Evolutionary conservation across 768 basidiomycete species (phyloP).

Genomic region (Strobilomyces confusus): DNA sequence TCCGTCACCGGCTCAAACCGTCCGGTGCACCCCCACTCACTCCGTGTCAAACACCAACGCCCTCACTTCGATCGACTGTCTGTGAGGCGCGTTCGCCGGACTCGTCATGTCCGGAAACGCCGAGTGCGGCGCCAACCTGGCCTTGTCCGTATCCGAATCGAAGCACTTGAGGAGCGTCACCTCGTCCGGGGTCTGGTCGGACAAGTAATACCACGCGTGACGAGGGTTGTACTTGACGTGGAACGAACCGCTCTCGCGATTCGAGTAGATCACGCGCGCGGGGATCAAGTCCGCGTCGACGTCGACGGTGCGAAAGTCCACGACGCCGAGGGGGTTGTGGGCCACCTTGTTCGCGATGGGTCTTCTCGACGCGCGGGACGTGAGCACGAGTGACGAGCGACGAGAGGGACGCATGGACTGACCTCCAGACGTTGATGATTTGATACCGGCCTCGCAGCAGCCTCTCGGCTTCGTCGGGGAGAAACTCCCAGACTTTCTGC

Average conservation of each 20-base stretch:
- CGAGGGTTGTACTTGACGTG: constrained; percentile 32
- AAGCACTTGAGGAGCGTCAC: constrained; percentile 39
- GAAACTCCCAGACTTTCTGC: constrained; percentile 17
- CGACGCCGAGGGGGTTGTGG: background rate
- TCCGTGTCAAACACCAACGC: constrained; percentile 37
- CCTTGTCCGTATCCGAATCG: constrained; percentile 36
- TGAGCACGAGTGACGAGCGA: background rate
- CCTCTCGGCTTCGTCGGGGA: constrained; percentile 37
- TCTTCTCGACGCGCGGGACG: background rate
- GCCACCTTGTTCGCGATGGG: background rate
- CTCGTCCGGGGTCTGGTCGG: constrained; percentile 16
- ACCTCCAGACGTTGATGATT: constrained; percentile 39
- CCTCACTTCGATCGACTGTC: constrained; percentile 16
- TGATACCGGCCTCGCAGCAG: constrained; percentile 36
- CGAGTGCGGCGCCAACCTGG: constrained; percentile 28
- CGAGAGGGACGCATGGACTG: background rate
- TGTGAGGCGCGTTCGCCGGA: background rate
- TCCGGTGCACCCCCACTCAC: constrained; percentile 7
- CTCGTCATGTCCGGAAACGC: background rate
- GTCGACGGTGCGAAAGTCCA: background rate
- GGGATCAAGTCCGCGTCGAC: background rate
- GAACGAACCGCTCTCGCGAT: constrained; percentile 21
- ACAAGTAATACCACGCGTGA: constrained; percentile 37
- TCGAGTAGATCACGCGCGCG: constrained; percentile 31
- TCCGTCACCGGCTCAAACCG: too few relatives aligned